These are phyloP conservation scores for Phoma sp. DNA, from an alignment of 2,329 filamentous ascomycete genomes.

Conservation along the genomic window DNA sequence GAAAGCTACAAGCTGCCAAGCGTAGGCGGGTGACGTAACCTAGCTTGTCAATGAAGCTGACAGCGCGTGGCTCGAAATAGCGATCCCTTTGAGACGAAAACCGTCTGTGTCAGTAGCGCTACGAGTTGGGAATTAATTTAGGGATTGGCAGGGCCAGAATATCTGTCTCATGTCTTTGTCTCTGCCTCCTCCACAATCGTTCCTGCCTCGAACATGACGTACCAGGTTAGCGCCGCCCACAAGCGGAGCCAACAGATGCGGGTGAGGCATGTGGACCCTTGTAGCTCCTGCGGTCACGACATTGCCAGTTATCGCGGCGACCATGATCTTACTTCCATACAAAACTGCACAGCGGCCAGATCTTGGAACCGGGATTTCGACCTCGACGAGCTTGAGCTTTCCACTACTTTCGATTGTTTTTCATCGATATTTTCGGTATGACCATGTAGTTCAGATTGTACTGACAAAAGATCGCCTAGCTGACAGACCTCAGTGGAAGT, in stretches of 20 bases:
- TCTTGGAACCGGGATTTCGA: background rate
- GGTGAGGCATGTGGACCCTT: constrained; percentile 5
- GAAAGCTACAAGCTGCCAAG: constrained; percentile 27
- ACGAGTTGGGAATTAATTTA: background rate
- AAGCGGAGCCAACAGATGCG: constrained; percentile 13
- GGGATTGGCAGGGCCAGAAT: background rate
- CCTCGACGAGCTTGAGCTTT: background rate
- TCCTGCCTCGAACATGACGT: constrained; percentile 16
- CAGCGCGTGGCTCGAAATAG: background rate
- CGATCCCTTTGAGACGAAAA: background rate
- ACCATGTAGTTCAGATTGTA: background rate
- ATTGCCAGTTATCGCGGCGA: constrained; percentile 9
- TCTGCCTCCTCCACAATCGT: constrained; percentile 1
- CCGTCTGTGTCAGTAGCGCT: background rate
- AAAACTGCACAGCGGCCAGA: background rate
- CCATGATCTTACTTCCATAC: background rate
- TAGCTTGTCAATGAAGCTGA: constrained; percentile 10
- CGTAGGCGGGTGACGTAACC: constrained; percentile 35
- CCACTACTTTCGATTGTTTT: background rate
- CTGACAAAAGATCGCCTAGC: background rate
- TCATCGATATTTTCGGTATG: background rate
- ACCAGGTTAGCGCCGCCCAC: constrained; percentile 10
- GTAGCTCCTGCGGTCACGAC: constrained; percentile 10
- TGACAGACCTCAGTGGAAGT: background rate
- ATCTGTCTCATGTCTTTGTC: background rate